Base-by-base conservation (phyloP, 345 rosid genomes). In the Pistacia vera region DNA sequence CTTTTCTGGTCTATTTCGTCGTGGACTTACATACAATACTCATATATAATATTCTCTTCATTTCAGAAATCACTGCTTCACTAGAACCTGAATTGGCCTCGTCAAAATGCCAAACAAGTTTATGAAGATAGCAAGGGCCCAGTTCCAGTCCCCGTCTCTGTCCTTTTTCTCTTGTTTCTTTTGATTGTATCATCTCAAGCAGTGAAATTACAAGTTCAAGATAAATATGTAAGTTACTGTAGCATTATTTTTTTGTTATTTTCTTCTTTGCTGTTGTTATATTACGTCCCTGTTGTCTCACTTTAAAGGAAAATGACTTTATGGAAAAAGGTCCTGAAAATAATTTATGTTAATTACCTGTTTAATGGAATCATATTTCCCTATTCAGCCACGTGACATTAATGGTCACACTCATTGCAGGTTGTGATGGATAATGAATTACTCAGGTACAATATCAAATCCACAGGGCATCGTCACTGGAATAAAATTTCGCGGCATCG, bases 341-440 rank as follows among this genome's bases (percentile, higher is more conserved):
- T 30, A 30, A 30, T 30, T 30, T 30, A 30, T 30, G 33, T 30
- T 30, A 30, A 30, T 30, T 30, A 30, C 33, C 2, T 30, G 33
- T 30, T 30, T n/a, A 25, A 41, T 9, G 3, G 17, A 33, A 63
- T 35, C 67, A 35, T 63, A 8, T 16, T 63, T 36, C 22, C 67
- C 8, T 44, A 8, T 46, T 44, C 14, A 9, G 54, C 71, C 72
- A 55, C n/a, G 73, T 54, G 28, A 54, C 28, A 4, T 55, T 11
- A 35, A 17, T 4, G 14, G 25, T 30, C 25, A 33, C 16, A 9
- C 35, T 78, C 56, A 25, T 70, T 79, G 84, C 75, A 93, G 98
- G 97, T 94, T 80, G 81, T 86, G 81, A 82, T 94, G 90, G 95
- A 92, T 70, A 94, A 94, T 79, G 97, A 96, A 65, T 70, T 90